phyloP scores from a whole-genome alignment of 805 yeast genomes.

The Metschnikowia continentalis region DNA sequence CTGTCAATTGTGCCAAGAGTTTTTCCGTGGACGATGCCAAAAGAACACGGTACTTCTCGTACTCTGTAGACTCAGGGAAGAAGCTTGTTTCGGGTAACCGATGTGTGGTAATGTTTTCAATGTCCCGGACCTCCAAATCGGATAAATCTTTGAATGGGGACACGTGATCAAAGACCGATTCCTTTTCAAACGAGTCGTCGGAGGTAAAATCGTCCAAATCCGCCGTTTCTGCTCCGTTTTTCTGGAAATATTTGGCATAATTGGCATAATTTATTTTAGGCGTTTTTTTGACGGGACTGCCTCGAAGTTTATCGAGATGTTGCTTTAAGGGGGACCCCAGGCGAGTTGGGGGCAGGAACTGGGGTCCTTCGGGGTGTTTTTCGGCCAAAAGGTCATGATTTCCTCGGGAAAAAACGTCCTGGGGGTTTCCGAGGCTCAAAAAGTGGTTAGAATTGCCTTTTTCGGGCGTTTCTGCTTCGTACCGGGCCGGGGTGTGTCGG shows the following conservation, averaged over 20 bases:
- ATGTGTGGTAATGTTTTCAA: background rate
- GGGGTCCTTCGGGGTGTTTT: background rate
- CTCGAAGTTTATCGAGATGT: slow-evolving; percentile 10
- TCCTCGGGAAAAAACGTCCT: slow-evolving; percentile 2
- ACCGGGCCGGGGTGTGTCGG: background rate
- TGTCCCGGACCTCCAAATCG: background rate
- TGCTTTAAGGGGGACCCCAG: slow-evolving; percentile 8
- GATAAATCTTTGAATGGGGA: background rate
- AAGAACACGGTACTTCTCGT: slow-evolving; percentile 25
- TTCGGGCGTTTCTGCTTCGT: background rate
- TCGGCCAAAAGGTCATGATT: too few species aligned
- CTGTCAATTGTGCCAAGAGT: slow-evolving; percentile 18
- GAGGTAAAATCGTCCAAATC: slow-evolving; percentile 1
- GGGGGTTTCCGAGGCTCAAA: background rate
- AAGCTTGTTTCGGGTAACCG: background rate
- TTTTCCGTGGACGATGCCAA: slow-evolving; percentile 27
- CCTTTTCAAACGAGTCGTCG: background rate
- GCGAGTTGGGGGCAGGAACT: slow-evolving; percentile 11
- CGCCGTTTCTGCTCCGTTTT: background rate
- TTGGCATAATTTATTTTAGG: slow-evolving; percentile 1
- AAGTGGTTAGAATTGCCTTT: too few species aligned
- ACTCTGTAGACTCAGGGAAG: slow-evolving; percentile 17
- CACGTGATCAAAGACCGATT: slow-evolving; percentile 1
- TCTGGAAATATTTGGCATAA: background rate
- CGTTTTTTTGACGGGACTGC: slow-evolving; percentile 11